Evolutionary conservation across 768 basidiomycete genomes (phyloP), one percentile per base, ranked within the genome.

Genomic region (Kwoniella mangroviensis): DNA sequence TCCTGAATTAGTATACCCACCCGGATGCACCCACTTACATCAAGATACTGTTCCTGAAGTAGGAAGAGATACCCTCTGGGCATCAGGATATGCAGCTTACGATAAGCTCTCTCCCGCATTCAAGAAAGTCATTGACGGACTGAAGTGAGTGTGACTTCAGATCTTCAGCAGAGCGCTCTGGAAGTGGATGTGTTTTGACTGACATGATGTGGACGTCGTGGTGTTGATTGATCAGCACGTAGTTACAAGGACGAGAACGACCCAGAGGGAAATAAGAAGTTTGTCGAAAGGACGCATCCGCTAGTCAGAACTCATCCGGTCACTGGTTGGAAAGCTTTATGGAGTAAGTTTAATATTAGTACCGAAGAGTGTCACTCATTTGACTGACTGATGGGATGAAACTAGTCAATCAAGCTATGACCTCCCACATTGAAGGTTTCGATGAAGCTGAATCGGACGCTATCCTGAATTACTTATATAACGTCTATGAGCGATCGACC

Each of bases 1-100:
- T 26, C 28, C 26, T 55, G 2, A 13, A 17, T 6, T 63, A 71
- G 75, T 70, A 12, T 77, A 87, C 21, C 89, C 89, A n/a, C 77
- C 79, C 11, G 79, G 75, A 11, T 76, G 75, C 65, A 80, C 79
- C 21, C 79, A 80, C 55, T 68, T 80, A 6, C 74, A 78, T 71
- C 77, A 80, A 57, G 79, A 80, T 63, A 77, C 79, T n/a, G 75
- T 80, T 4, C 79, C 79, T 19, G 76, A 74, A 49, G 77, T 80
- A 21, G 75, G 75, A 19, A 73, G 75, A 62, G 79, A 80, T 63
- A 80, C 79, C 2, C 71, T 79, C 17, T 79, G 77, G 77, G 77
- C 77, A 22, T 75, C 73, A 1, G 79, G 79, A 0, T 75, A 74
- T 53, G 76, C 79, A 3, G 75, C 75, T 1, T 80, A 78, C 56